Evolutionary conservation across 768 basidiomycete species (phyloP).

Genomic region (Boletus rubescentipes): DNA sequence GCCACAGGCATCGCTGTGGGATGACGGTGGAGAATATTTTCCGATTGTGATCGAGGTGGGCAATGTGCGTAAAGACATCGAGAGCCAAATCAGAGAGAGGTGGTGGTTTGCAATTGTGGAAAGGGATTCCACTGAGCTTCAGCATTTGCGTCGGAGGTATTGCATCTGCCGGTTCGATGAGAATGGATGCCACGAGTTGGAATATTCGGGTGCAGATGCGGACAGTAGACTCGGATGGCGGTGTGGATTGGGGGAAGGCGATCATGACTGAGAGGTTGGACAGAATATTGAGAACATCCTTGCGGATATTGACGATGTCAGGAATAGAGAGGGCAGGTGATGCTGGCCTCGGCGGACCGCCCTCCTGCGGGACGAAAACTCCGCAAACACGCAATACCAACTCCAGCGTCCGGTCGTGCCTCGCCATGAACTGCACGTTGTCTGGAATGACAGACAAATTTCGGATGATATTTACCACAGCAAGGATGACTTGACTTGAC

Average conservation of each 20-base stretch:
- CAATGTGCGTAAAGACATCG: constrained; percentile 79
- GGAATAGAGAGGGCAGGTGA: constrained; percentile 64
- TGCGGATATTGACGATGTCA: constrained; percentile 72
- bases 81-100: constrained; percentile 72
- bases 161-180: constrained; percentile 68
- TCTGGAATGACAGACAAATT: constrained; percentile 79
- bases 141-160: constrained; percentile 59
- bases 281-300: constrained; percentile 73
- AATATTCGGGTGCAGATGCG: constrained; percentile 59
- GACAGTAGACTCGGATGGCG: constrained; percentile 41
- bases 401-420: constrained; percentile 61
- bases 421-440: constrained; percentile 66
- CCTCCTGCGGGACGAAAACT: constrained; percentile 37
- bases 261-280: constrained; percentile 57
- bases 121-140: constrained; percentile 49
- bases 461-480: constrained; percentile 77
- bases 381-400: constrained; percentile 69
- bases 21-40: constrained; percentile 64
- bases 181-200: constrained; percentile 69
- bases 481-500: constrained; percentile 59
- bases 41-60: constrained; percentile 77
- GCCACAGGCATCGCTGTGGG: constrained; percentile 55
- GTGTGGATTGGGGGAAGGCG: constrained; percentile 42
- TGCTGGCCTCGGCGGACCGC: constrained; percentile 38
- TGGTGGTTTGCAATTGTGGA: constrained; percentile 51